phyloP scores from a whole-genome alignment of 2,329 filamentous ascomycete species.

The Aspergillus fructus region DNA sequence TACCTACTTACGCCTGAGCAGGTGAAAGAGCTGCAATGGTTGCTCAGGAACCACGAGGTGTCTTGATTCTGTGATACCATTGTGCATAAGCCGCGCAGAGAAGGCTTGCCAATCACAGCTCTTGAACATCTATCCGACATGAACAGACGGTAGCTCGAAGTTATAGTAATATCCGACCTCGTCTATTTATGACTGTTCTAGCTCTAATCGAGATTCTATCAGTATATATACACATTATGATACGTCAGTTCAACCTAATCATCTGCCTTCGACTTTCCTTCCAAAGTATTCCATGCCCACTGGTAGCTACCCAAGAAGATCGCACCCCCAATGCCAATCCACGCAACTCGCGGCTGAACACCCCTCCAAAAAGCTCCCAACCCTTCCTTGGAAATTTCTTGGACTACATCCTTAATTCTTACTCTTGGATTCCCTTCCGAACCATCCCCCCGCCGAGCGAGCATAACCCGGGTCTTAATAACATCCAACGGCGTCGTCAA shows the following conservation, averaged over 20 bases:
- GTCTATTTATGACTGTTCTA: not conserved
- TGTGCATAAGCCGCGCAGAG: not conserved
- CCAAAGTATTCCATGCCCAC: slow-evolving; percentile 75
- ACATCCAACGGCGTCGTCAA: slow-evolving; percentile 93
- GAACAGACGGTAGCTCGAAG: too few relatives aligned
- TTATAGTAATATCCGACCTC: not conserved
- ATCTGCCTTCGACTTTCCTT: slow-evolving; percentile 47
- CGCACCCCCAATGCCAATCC: slow-evolving; percentile 92
- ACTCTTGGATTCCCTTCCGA: slow-evolving; percentile 31
- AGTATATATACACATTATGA: slow-evolving; percentile 15
- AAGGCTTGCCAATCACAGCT: too few relatives aligned
- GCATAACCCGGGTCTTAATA: slow-evolving; percentile 94
- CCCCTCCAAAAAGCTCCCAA: slow-evolving; percentile 48
- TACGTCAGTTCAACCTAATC: slow-evolving; percentile 3
- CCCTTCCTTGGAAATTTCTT: slow-evolving; percentile 59
- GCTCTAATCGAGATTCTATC: slow-evolving; percentile 9
- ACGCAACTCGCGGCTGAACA: slow-evolving; percentile 78
- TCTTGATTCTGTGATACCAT: not conserved
- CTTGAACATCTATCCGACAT: not conserved
- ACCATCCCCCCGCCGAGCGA: slow-evolving; percentile 69
- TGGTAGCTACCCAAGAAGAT: slow-evolving; percentile 95
- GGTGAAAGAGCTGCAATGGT: slow-evolving; percentile 47
- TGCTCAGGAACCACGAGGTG: slow-evolving; percentile 18
- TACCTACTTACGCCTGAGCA: slow-evolving; percentile 55
- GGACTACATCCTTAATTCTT: slow-evolving; percentile 54